Evolutionary conservation across 2,329 filamentous ascomycete species (phyloP).

Genomic region (Phialophora verrucosa): DNA sequence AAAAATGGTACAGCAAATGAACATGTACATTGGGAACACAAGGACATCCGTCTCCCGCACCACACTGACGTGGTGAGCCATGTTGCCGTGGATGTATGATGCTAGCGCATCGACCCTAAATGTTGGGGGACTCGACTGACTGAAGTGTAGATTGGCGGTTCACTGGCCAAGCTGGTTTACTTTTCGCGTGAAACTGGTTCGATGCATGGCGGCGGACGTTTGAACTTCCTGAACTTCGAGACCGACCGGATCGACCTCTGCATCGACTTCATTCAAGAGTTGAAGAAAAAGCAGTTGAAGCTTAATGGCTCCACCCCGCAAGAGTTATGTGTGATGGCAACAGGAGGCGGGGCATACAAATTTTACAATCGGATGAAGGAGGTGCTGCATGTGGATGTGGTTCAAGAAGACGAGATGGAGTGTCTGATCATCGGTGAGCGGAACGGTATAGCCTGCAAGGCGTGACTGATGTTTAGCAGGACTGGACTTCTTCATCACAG

Average conservation of each 20-base stretch:
- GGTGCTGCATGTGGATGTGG: conserved; percentile 77
- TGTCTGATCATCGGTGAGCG: conserved; percentile 89
- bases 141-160: conserved; percentile 81
- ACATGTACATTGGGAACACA: conserved; percentile 73
- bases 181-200: conserved; percentile 87
- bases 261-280: conserved; percentile 84
- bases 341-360: conserved; percentile 93
- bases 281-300: conserved; percentile 80
- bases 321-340: conserved; percentile 91
- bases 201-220: conserved; percentile 78
- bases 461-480: conserved; percentile 56
- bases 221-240: conserved; percentile 97
- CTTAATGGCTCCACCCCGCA: conserved; percentile 73
- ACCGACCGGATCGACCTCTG: conserved; percentile 93
- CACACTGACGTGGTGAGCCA: conserved; percentile 95
- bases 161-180: conserved; percentile 94
- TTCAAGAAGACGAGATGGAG: conserved; percentile 97
- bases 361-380: conserved; percentile 91
- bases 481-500: conserved; percentile 97
- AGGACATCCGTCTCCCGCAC: conserved; percentile 94
- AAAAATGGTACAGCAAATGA: conserved; percentile 48
- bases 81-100: conserved; percentile 88
- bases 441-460: neutral
- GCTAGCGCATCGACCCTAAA: conserved; percentile 13
- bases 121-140: conserved; percentile 7